Evolutionary conservation across 2,329 filamentous ascomycete species (phyloP).

Genomic region (Pyrenophora graminea): DNA sequence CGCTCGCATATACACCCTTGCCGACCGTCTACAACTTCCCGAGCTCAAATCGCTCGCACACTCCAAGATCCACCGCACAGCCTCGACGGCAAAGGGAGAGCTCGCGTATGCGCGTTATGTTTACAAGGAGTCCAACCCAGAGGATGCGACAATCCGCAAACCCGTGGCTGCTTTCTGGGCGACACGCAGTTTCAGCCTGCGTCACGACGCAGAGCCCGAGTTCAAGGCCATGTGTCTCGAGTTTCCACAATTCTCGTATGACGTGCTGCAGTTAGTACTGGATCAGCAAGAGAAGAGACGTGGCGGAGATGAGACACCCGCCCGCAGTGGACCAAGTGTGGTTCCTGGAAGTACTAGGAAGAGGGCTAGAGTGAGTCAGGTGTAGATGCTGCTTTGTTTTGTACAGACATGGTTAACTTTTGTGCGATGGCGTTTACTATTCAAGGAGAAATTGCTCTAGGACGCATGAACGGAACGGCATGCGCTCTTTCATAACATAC

Average conservation of each 20-base stretch:
- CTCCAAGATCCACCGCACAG: conserved; percentile 89
- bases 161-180: conserved; percentile 94
- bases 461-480: too few species aligned
- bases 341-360: conserved; percentile 43
- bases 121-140: conserved; percentile 72
- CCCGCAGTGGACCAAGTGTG: conserved; percentile 43
- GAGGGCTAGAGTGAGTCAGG: conserved; percentile 37
- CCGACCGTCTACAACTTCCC: conserved; percentile 71
- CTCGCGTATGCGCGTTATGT: conserved; percentile 91
- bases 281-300: conserved; percentile 54
- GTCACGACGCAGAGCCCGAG: conserved; percentile 82
- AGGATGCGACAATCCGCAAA: conserved; percentile 74
- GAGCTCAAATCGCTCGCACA: conserved; percentile 76
- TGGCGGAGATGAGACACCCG: conserved; percentile 19
- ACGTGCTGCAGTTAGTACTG: conserved; percentile 73
- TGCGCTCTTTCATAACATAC: neutral
- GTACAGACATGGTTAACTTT: neutral
- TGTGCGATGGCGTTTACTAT: neutral
- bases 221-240: conserved; percentile 86
- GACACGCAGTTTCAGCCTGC: conserved; percentile 74
- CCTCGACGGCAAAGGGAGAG: conserved; percentile 85
- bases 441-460: too few species aligned
- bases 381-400: conserved; percentile 18
- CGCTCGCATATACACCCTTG: conserved; percentile 86
- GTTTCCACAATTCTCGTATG: conserved; percentile 89